Percentiles rank a stretch among this genome's conserved stretches.
Evolutionary conservation across 768 basidiomycete species (phyloP).

Genomic region (Mycena rosella): DNA sequence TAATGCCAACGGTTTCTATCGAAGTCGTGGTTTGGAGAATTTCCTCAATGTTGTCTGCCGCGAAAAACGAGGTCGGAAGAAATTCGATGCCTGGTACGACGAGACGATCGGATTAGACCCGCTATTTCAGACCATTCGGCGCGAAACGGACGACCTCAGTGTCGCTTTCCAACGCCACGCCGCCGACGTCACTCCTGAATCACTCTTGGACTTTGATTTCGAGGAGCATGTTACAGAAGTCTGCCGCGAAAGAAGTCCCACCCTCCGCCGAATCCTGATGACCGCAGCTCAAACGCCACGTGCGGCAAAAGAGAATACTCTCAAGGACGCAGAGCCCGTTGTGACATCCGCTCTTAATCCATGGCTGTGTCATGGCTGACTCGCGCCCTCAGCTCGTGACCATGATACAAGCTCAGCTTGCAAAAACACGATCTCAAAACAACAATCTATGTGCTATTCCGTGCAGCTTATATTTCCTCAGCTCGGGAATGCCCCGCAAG

Average conservation of each 20-base stretch:
- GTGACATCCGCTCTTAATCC: too few relatives aligned
- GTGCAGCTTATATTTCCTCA: slow-evolving; percentile 13
- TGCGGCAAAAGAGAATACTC: not conserved
- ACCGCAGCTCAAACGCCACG: not conserved
- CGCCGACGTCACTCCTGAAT: not conserved
- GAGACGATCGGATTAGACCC: too few relatives aligned
- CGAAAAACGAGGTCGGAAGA: too few relatives aligned
- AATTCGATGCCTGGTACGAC: too few relatives aligned
- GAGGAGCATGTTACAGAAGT: not conserved
- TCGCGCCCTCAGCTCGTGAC: not conserved
- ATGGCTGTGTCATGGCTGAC: not conserved
- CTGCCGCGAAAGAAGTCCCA: not conserved
- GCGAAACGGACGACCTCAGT: too few relatives aligned
- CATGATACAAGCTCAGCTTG: slow-evolving; percentile 12
- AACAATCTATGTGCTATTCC: slow-evolving; percentile 15
- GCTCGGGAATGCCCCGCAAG: slow-evolving; percentile 8
- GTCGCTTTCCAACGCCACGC: not conserved
- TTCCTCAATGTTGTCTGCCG: too few relatives aligned
- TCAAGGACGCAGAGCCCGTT: slow-evolving; percentile 7
- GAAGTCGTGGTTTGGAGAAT: too few relatives aligned
- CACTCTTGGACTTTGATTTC: not conserved
- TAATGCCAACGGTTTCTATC: too few relatives aligned
- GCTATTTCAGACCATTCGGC: too few relatives aligned
- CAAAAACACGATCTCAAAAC: slow-evolving; percentile 16
- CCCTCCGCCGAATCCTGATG: not conserved